These are phyloP conservation scores for Fusarium ambrosium DNA, from an alignment of 2,329 filamentous ascomycete species.

Conservation along the genomic window DNA sequence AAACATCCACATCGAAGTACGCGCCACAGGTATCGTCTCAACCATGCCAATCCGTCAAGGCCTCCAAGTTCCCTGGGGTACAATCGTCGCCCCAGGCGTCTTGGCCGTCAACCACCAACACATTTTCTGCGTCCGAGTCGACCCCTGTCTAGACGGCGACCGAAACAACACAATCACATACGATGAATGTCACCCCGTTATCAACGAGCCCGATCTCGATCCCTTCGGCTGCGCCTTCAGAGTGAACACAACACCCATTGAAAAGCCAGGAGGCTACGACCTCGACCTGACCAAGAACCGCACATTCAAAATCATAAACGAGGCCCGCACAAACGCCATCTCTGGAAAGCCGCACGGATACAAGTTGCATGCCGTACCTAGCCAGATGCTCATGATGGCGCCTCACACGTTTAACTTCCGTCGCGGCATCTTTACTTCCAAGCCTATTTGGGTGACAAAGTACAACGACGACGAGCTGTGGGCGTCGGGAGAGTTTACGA, in stretches of 20 bases:
- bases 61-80: constrained; percentile 65
- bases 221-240: constrained; percentile 62
- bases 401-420: constrained; percentile 27
- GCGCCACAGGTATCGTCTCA: constrained; percentile 57
- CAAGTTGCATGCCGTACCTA: constrained; percentile 59
- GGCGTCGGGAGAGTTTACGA: constrained; percentile 65
- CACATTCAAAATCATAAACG: constrained; percentile 62
- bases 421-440: constrained; percentile 22
- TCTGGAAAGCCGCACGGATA: constrained; percentile 51
- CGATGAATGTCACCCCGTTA: constrained; percentile 22
- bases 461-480: constrained; percentile 63
- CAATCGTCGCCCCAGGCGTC: constrained; percentile 69
- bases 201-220: constrained; percentile 57
- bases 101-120: constrained; percentile 76
- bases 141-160: constrained; percentile 70
- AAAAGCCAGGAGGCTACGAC: constrained; percentile 59
- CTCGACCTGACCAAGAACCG: constrained; percentile 62
- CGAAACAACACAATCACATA: constrained; percentile 57
- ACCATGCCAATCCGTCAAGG: constrained; percentile 63
- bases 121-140: constrained; percentile 71
- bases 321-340: constrained; percentile 53
- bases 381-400: constrained; percentile 54
- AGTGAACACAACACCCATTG: constrained; percentile 58
- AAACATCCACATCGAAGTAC: constrained; percentile 45
- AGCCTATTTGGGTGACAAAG: constrained; percentile 61